Conservation (phyloP, 805 yeast species). For the Kodamaea nitidulidarum region DNA sequence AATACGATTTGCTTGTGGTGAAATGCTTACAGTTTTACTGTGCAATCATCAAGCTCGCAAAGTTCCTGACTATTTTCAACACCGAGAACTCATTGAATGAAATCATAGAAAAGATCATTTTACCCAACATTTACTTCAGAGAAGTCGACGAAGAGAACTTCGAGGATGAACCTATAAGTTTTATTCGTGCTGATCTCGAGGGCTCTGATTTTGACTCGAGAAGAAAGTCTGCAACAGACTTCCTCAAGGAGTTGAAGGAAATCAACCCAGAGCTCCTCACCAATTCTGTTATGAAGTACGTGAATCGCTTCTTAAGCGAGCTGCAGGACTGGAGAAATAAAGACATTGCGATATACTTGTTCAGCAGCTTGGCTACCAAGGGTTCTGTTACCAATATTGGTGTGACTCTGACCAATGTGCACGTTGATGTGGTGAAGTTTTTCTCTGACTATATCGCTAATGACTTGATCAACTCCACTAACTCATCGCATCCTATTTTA, state of each 20-base stretch:
- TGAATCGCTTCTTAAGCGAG: constrained; percentile 54
- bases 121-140: constrained; percentile 85
- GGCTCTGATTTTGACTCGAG: constrained; percentile 93
- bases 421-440: constrained; percentile 83
- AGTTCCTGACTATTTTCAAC: constrained; percentile 59
- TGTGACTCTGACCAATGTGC: constrained; percentile 76
- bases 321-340: constrained; percentile 72
- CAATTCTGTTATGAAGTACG: constrained; percentile 66
- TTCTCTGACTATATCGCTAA: constrained; percentile 78
- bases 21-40: constrained; percentile 79
- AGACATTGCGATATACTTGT: constrained; percentile 81
- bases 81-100: constrained; percentile 56
- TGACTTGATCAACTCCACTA: constrained; percentile 55
- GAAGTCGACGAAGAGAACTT: constrained; percentile 87
- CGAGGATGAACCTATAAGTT: constrained; percentile 96
- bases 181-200: constrained; percentile 87
- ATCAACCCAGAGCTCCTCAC: constrained; percentile 74
- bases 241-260: constrained; percentile 79
- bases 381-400: constrained; percentile 86
- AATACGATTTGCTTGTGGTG: constrained; percentile 80
- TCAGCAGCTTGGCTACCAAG: constrained; percentile 85
- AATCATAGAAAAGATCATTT: constrained; percentile 74
- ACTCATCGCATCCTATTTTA: constrained; percentile 62
- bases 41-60: constrained; percentile 68
- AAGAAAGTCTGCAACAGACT: constrained; percentile 89